Evolutionary conservation across 1,284 basidiomycete genomes (phyloP).

Genomic region (Ustilago lituana): DNA sequence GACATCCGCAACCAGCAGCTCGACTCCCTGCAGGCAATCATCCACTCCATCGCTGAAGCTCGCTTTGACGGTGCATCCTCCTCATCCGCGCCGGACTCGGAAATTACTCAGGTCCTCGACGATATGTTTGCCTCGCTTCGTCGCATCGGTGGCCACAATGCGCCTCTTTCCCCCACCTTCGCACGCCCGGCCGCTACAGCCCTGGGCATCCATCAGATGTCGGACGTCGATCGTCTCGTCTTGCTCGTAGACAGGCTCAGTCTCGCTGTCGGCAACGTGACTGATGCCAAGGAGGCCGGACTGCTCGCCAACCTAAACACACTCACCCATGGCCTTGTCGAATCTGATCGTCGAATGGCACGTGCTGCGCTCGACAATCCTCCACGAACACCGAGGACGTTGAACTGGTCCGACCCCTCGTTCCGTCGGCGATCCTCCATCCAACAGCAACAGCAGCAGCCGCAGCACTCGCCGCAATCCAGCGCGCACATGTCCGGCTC

Average conservation of each 20-base stretch:
- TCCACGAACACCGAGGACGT: constrained; percentile 23
- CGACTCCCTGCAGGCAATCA: constrained; percentile 26
- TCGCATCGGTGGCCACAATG: constrained; percentile 29
- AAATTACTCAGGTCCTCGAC: constrained; percentile 29
- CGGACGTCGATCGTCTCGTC: constrained; percentile 32
- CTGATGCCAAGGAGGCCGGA: constrained; percentile 5
- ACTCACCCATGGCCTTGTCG: constrained; percentile 10
- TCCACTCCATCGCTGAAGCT: constrained; percentile 31
- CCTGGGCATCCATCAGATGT: constrained; percentile 5
- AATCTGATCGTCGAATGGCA: constrained; percentile 23
- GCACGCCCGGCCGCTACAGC: constrained; percentile 2
- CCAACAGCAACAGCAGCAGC: constrained; percentile 2
- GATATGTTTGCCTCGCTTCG: constrained; percentile 41
- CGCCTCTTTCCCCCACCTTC: constrained; percentile 33
- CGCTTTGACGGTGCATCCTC: constrained; percentile 14
- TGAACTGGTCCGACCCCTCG: constrained; percentile 8
- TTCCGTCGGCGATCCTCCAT: constrained; percentile 19
- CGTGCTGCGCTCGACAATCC: constrained; percentile 19
- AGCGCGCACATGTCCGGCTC: constrained; percentile 14
- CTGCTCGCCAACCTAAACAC: constrained; percentile 23
- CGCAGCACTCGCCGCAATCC: constrained; percentile 21
- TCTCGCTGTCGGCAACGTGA: not conserved
- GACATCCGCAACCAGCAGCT: constrained; percentile 34
- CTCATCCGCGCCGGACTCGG: constrained; percentile 1
- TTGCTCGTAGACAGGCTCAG: constrained; percentile 33